These are phyloP conservation scores for Cyberlindnera xishuangbannaensis DNA, from an alignment of 805 yeast genomes.

Conservation along the genomic window DNA sequence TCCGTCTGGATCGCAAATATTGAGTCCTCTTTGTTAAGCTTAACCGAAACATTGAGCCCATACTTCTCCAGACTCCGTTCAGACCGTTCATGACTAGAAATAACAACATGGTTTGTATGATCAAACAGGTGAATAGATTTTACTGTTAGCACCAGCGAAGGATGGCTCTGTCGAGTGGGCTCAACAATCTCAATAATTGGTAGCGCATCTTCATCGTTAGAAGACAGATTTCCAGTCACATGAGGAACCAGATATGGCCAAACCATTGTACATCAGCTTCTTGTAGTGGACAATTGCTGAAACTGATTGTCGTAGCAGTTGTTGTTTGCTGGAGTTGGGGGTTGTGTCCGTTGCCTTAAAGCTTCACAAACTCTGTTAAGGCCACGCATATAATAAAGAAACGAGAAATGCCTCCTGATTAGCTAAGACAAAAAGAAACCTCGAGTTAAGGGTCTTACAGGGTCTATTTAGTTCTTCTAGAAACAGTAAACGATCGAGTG, in stretches of 20 bases:
- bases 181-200: constrained; percentile 3
- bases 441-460: too few species aligned
- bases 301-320: too few species aligned
- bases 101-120: constrained; percentile 28
- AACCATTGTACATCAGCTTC: too few species aligned
- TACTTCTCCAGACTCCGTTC: constrained; percentile 30
- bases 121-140: constrained; percentile 28
- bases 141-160: constrained; percentile 26
- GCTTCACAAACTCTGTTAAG: too few species aligned
- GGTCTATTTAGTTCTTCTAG: too few species aligned
- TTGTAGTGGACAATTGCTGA: too few species aligned
- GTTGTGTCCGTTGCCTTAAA: too few species aligned
- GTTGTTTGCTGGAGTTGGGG: too few species aligned
- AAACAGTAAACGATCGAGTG: too few species aligned
- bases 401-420: too few species aligned
- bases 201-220: neutral
- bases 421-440: too few species aligned
- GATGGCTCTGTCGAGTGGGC: constrained; percentile 1
- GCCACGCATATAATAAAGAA: too few species aligned
- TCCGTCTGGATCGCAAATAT: constrained; percentile 32
- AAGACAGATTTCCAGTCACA: neutral
- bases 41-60: constrained; percentile 31
- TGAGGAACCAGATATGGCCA: constrained; percentile 9
- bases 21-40: constrained; percentile 23
- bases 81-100: constrained; percentile 31